Percentiles rank a stretch among this genome's conserved stretches.
Conservation (phyloP, 805 yeast genomes). For the Metschnikowia vanudenii region DNA sequence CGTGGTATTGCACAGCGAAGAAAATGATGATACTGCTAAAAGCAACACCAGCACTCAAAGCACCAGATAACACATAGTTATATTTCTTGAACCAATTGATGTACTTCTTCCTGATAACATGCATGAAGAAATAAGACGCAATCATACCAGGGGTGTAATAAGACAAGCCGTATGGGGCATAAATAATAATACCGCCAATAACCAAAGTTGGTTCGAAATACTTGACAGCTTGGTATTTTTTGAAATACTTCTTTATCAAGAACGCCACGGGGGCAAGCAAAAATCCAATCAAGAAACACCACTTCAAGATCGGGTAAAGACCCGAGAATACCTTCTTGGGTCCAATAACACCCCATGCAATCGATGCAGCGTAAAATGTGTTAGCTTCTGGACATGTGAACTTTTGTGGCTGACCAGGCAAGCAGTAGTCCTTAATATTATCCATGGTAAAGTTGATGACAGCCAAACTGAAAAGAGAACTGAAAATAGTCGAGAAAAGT, state of each 20-base stretch:
- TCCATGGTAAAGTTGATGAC: constrained; percentile 43
- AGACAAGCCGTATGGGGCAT: constrained; percentile 71
- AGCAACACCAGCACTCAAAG: constrained; percentile 45
- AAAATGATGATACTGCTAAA: constrained; percentile 39
- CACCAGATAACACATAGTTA: constrained; percentile 45
- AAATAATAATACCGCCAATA: constrained; percentile 53
- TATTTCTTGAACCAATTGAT: constrained; percentile 46
- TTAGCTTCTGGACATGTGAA: constrained; percentile 43
- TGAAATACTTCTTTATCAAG: constrained; percentile 34
- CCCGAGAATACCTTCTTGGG: constrained; percentile 21
- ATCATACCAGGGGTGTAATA: constrained; percentile 45
- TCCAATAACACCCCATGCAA: constrained; percentile 45
- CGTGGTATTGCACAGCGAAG: constrained; percentile 28
- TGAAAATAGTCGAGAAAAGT: constrained; percentile 41
- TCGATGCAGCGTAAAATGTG: constrained; percentile 41
- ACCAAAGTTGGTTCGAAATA: constrained; percentile 40
- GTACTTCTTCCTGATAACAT: constrained; percentile 38
- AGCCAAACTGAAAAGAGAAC: constrained; percentile 38
- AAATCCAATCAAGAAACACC: constrained; percentile 36
- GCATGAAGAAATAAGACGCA: constrained; percentile 32
- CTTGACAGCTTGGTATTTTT: constrained; percentile 40
- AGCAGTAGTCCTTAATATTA: constrained; percentile 35
- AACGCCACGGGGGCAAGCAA: constrained; percentile 39
- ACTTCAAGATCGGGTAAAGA: constrained; percentile 16
- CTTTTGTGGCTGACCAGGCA: constrained; percentile 24